These are phyloP conservation scores for Gliomastix tumulicola DNA, from an alignment of 2,329 filamentous ascomycete genomes.

Conservation along the genomic window DNA sequence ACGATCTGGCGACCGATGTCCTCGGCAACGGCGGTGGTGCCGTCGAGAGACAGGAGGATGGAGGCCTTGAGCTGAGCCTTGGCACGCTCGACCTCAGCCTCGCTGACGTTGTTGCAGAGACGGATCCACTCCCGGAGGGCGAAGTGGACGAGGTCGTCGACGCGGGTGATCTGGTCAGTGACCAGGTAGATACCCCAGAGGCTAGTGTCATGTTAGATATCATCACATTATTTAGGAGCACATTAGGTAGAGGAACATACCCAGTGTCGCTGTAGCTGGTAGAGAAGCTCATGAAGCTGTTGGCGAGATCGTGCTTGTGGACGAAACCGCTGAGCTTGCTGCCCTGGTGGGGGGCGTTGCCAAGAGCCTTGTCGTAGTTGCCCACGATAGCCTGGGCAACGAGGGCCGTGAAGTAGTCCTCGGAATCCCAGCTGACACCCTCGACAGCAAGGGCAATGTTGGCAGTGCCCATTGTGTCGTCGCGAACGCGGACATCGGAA, in stretches of 20 bases:
- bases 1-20: conserved; percentile 98
- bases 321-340: conserved; percentile 96
- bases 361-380: conserved; percentile 99
- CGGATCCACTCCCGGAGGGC: conserved; percentile 97
- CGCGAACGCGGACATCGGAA: conserved; percentile 90
- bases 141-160: conserved; percentile 98
- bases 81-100: conserved; percentile 92
- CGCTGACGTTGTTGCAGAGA: conserved; percentile 78
- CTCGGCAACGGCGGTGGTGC: conserved; percentile 94
- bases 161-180: conserved; percentile 75
- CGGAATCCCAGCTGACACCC: conserved; percentile 99
- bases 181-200: conserved; percentile 99
- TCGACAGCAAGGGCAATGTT: conserved; percentile 98
- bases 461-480: conserved; percentile 92
- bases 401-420: conserved; percentile 97
- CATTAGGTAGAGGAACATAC: conserved; percentile 52
- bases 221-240: not conserved
- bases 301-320: conserved; percentile 90
- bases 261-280: conserved; percentile 99
- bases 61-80: conserved; percentile 99
- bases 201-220: conserved; percentile 40
- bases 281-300: conserved; percentile 99
- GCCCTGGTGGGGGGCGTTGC: conserved; percentile 92
- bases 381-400: conserved; percentile 98
- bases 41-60: conserved; percentile 92